Base-by-base conservation (phyloP, 495 filamentous ascomycete genomes). In the Hapsidospora chrysogenum region DNA sequence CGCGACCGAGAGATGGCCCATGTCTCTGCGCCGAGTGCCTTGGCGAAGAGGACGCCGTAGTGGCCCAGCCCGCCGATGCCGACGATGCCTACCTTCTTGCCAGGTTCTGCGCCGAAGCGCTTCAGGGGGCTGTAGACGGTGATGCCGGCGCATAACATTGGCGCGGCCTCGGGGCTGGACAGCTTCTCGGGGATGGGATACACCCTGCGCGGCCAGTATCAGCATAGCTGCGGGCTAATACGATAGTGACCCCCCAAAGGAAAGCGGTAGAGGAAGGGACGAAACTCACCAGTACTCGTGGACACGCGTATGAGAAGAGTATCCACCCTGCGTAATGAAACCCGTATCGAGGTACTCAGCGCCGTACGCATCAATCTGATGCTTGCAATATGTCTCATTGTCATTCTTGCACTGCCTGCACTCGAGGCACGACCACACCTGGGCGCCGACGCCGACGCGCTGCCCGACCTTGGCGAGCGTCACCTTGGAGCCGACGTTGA, bases 141-240 rank as follows among this genome's bases (percentile, higher is more conserved):
- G 20, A 92, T 55, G 29, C 85, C 85, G 22, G 82, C 85, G 51
- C 85, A 93, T 46, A 92, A 65, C 82, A 92, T 92, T 1, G 82
- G 85, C 10, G 85, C 85, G 1, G 77, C 82, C 20, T 72, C 48
- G 28, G 64, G 64, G 44, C 61, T 74, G 15, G 72, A 54, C 29
- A 92, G 68, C 4, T 61, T 66, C 13, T 81, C 76, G 13, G 86
- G 85, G 40, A 94, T 87, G 17, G 74, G 76, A 60, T 86, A 87
- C 17, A 70, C 66, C 56, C 58, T 63, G 29, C 14, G 14, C 38
- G 10, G n/a, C n/a, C 37, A 39, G 13, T 9, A 32, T 28, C 9
- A 31, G 16, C 11, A 32, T 25, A 1, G 29, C 9, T 29, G 27
- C 3, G 0, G 5, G 9, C 5, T 8, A 36, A 23, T 2, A n/a